Percentiles rank a stretch among this genome's conserved stretches.
Evolutionary conservation across 345 rosid species (phyloP).

Genomic region (Populus ilicifolia): DNA sequence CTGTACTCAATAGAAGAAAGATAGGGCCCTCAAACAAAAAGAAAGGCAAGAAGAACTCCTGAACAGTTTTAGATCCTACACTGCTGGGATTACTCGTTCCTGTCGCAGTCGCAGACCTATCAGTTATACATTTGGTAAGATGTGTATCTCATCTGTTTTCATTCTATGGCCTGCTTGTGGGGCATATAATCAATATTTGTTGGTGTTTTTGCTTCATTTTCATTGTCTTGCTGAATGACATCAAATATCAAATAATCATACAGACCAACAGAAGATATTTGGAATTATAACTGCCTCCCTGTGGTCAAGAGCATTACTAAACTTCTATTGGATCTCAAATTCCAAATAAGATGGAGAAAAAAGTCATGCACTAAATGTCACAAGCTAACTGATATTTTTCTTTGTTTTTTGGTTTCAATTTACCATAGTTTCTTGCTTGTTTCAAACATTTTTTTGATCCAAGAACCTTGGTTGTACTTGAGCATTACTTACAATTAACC

Average conservation of each 20-base stretch:
- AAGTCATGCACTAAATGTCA: no score
- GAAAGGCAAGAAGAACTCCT: constrained; percentile 52
- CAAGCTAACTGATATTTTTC: not conserved
- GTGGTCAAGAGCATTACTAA: not conserved
- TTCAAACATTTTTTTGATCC: not conserved
- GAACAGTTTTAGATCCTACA: constrained; percentile 32
- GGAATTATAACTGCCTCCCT: not conserved
- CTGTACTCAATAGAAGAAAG: constrained; percentile 53
- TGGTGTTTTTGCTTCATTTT: not conserved
- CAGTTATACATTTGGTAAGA: constrained; percentile 69
- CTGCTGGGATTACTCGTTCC: constrained; percentile 45
- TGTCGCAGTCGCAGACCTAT: constrained; percentile 58
- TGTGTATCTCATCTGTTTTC: constrained; percentile 7
- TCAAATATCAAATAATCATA: not conserved
- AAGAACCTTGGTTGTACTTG: not conserved
- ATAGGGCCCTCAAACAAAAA: constrained; percentile 53
- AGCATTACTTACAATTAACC: not conserved
- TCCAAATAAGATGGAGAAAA: not conserved
- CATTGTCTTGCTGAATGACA: not conserved
- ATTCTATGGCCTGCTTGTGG: constrained; percentile 2
- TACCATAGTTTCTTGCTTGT: not conserved
- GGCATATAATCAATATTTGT: not conserved
- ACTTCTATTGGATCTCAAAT: not conserved
- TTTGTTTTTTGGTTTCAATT: not conserved
- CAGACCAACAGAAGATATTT: not conserved